Conservation (phyloP, 495 filamentous ascomycete species). For the Penicillium coffeae region DNA sequence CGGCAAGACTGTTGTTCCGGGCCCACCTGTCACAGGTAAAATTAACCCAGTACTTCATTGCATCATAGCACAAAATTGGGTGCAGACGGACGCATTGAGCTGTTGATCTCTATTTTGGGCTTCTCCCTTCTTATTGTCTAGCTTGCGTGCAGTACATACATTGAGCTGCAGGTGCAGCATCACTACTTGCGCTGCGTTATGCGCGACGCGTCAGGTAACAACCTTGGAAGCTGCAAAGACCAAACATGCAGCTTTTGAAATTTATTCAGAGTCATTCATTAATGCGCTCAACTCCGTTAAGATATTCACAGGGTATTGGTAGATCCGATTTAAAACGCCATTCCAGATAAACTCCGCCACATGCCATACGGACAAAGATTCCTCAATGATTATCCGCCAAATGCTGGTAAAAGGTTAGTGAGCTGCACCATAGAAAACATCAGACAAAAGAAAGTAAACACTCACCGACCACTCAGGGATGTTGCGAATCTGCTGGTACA, state of each 20-base stretch:
- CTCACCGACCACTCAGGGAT: constrained; percentile 93
- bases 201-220: too few relatives aligned
- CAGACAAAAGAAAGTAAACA: constrained; percentile 15
- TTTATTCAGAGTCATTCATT: background rate
- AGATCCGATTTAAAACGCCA: constrained; percentile 18
- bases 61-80: constrained; percentile 12
- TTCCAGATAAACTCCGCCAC: constrained; percentile 14
- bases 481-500: constrained; percentile 89
- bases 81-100: background rate
- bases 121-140: too few relatives aligned
- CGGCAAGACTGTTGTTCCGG: constrained; percentile 17
- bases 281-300: constrained; percentile 6
- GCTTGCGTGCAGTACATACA: too few relatives aligned
- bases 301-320: constrained; percentile 27
- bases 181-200: too few relatives aligned
- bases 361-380: background rate
- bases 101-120: background rate
- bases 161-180: too few relatives aligned
- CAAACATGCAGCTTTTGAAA: background rate
- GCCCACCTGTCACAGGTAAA: constrained; percentile 9
- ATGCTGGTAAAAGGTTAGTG: constrained; percentile 34
- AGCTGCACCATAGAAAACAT: constrained; percentile 1
- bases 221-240: too few relatives aligned
- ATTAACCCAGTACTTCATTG: constrained; percentile 7
- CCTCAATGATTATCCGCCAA: constrained; percentile 44